Conservation (phyloP, 768 basidiomycete species). For the Panellus pusillus region DNA sequence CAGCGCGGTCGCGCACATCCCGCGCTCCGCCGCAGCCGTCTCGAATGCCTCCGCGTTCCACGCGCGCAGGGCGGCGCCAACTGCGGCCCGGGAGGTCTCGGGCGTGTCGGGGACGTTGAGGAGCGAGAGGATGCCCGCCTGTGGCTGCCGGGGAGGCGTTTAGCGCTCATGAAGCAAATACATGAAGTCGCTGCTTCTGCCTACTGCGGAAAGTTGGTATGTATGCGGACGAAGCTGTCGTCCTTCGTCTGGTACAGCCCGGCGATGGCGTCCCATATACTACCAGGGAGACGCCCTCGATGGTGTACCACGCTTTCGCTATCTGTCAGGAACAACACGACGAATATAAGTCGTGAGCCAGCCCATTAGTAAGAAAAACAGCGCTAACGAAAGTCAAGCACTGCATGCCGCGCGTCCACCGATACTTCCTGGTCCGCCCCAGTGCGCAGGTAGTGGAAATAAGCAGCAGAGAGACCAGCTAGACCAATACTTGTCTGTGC, state of each 20-base stretch:
- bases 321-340: conserved; percentile 28
- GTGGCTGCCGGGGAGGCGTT: conserved; percentile 38
- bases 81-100: conserved; percentile 33
- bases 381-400: conserved; percentile 48
- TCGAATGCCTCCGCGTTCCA: conserved; percentile 52
- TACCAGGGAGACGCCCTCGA: conserved; percentile 38
- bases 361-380: not conserved
- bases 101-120: conserved; percentile 35
- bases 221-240: conserved; percentile 49
- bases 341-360: not conserved
- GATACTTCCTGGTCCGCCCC: conserved; percentile 46
- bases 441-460: conserved; percentile 48
- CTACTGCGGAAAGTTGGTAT: conserved; percentile 69
- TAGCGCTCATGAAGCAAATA: not conserved
- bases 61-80: conserved; percentile 36
- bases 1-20: conserved; percentile 52
- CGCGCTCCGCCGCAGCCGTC: conserved; percentile 40
- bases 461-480: conserved; percentile 52
- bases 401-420: conserved; percentile 58
- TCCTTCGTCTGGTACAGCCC: conserved; percentile 58
- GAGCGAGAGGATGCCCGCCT: conserved; percentile 49
- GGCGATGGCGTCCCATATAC: conserved; percentile 49
- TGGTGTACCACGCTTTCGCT: conserved; percentile 52
- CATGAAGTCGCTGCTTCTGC: not conserved
- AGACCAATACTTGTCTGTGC: conserved; percentile 48